Conservation (phyloP, 305 asterid genomes). For the Fraxinus sp. region DNA sequence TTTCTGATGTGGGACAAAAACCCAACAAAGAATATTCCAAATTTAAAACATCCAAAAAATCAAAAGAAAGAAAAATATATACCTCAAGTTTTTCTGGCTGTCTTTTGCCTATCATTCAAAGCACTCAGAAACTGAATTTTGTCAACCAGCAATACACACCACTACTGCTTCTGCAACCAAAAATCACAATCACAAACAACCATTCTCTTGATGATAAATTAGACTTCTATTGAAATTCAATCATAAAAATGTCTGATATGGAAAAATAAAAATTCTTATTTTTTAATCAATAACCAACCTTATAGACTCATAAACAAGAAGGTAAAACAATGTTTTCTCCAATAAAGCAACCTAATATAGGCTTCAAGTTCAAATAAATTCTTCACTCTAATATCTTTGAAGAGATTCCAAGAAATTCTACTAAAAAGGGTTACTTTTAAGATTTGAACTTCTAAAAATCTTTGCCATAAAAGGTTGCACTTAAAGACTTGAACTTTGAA, state of each 20-base stretch:
- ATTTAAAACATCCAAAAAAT: no score
- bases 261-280: not conserved
- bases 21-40: no score
- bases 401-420: not conserved
- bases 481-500: not conserved
- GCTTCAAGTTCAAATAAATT: not conserved
- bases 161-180: slow-evolving; percentile 53
- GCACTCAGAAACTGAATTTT: slow-evolving; percentile 39
- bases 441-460: not conserved
- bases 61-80: no score
- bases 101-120: slow-evolving; percentile 39
- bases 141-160: slow-evolving; percentile 42
- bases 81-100: no score
- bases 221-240: slow-evolving; percentile 16
- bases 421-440: not conserved
- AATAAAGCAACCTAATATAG: not conserved
- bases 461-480: not conserved
- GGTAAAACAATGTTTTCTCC: not conserved
- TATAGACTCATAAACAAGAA: not conserved
- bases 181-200: slow-evolving; percentile 30
- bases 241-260: not conserved
- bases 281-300: not conserved
- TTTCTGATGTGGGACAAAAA: no score
- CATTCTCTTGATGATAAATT: slow-evolving; percentile 22
- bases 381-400: not conserved